Evolutionary conservation across 2,329 filamentous ascomycete genomes (phyloP), one percentile per base, ranked within the genome.

Genomic region (Fusarium hostae): DNA sequence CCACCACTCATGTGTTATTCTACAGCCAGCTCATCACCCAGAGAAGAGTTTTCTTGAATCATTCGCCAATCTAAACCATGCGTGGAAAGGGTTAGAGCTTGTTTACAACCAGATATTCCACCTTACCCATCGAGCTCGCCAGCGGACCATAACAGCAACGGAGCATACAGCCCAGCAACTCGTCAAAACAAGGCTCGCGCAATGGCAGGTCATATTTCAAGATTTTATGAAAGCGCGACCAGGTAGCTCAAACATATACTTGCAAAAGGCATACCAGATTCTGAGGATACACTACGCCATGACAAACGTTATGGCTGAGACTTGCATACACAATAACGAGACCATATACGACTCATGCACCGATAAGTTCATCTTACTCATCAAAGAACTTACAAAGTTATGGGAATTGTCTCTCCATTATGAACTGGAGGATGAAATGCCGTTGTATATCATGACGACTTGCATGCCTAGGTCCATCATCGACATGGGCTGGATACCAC

Each of bases 401-500:
- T 67, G 66, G 71, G 32, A 30, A 5, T 24, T 64, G 18, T 68
- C 68, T 6, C 45, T 44, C 9, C 45, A 51, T 12, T 52, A 65
- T n/a, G 39, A 60, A 30, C 35, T 73, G 12, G 57, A 66, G 24
- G 39, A 54, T 4, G 57, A 45, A 9, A 55, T 67, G 52, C 62
- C 69, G 8, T 52, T 59, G 5, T 41, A 66, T 37, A 30, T 66
- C 37, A 59, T 75, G 34, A 32, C 65, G 37, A 63, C 65, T 20
- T 76, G 79, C 39, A 80, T 81, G 72, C 75, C 78, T n/a, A 66
- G 72, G 12, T 79, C 80, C 4, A 79, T 82, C 18, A 70, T 78
- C 8, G 84, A 86, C 61, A 77, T 84, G 13, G 84, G 85, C 12
- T 84, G 83, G 76, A 79, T 85, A 13, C 78, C 83, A 10, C 81